Conservation (phyloP, 2,329 filamentous ascomycete genomes). For the Lasiodiplodia sp. region DNA sequence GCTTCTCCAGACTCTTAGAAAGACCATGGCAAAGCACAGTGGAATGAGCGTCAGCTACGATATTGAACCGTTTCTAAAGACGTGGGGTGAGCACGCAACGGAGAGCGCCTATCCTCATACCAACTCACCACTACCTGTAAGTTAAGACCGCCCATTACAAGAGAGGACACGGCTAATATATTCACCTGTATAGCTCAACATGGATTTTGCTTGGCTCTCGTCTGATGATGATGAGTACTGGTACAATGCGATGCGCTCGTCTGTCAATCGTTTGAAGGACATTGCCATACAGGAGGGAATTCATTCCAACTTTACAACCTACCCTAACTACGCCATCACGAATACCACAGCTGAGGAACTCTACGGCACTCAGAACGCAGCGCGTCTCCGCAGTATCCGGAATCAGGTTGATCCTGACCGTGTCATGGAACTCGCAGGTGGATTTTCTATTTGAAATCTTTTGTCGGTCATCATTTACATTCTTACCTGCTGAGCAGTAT, state of each 20-base stretch:
- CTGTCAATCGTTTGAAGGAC: not conserved
- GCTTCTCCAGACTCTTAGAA: not conserved
- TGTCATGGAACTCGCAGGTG: slow-evolving; percentile 8
- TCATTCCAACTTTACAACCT: not conserved
- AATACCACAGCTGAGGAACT: slow-evolving; percentile 10
- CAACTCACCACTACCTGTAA: slow-evolving; percentile 5
- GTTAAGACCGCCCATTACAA: not conserved
- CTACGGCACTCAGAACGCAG: slow-evolving; percentile 6
- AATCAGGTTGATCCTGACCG: slow-evolving; percentile 13
- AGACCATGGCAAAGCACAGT: not conserved
- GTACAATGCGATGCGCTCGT: slow-evolving; percentile 9
- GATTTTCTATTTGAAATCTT: slow-evolving; percentile 1
- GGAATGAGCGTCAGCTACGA: slow-evolving; percentile 11
- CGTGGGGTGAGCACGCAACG: not conserved
- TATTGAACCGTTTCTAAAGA: slow-evolving; percentile 7
- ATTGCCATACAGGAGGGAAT: slow-evolving; percentile 8
- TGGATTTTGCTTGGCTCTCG: slow-evolving; percentile 15
- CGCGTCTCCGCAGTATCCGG: slow-evolving; percentile 1
- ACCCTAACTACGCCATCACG: slow-evolving; percentile 19
- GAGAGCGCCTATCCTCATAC: slow-evolving; percentile 9
- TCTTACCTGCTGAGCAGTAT: too few relatives aligned
- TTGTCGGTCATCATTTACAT: too few relatives aligned
- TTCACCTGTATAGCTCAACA: not conserved
- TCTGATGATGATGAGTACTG: slow-evolving; percentile 4
- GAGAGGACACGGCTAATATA: not conserved